Evolutionary conservation across 306 rosid genomes (phyloP).

Genomic region (Astragalus glycyphyllos): DNA sequence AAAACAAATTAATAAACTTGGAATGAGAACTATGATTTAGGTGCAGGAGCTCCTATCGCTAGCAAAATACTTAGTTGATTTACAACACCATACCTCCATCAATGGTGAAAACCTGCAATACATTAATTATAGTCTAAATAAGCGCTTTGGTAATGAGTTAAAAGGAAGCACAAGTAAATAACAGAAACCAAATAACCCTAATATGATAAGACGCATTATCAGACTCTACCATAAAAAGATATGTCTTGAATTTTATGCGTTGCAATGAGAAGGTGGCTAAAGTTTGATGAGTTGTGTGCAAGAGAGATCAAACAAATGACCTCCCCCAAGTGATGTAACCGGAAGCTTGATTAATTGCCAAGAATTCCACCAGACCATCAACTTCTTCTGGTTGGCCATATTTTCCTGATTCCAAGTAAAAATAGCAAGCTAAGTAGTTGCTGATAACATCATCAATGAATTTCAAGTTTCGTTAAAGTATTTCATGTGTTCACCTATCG

Average conservation of each 20-base stretch:
- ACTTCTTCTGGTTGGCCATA: constrained; percentile 97
- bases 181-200: too few relatives aligned
- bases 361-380: constrained; percentile 93
- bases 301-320: too few relatives aligned
- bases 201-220: too few relatives aligned
- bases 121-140: constrained; percentile 26
- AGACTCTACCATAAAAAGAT: too few relatives aligned
- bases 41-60: constrained; percentile 20
- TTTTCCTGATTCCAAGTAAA: constrained; percentile 65
- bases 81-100: constrained; percentile 99
- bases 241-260: constrained; percentile 17
- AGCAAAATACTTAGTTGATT: constrained; percentile 22
- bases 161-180: too few relatives aligned
- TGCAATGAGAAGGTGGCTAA: not conserved
- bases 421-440: constrained; percentile 17
- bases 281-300: too few relatives aligned
- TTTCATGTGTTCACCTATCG: constrained; percentile 68
- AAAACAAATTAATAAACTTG: too few relatives aligned
- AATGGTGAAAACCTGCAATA: constrained; percentile 78
- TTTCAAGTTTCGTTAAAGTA: constrained; percentile 9
- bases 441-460: constrained; percentile 36
- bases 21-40: constrained; percentile 23
- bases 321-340: constrained; percentile 97
- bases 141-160: not conserved
- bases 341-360: constrained; percentile 90